Percentiles rank a stretch among this genome's conserved stretches.
phyloP scores from a whole-genome alignment of 1,284 basidiomycete species.

The Wolfiporia cocos region DNA sequence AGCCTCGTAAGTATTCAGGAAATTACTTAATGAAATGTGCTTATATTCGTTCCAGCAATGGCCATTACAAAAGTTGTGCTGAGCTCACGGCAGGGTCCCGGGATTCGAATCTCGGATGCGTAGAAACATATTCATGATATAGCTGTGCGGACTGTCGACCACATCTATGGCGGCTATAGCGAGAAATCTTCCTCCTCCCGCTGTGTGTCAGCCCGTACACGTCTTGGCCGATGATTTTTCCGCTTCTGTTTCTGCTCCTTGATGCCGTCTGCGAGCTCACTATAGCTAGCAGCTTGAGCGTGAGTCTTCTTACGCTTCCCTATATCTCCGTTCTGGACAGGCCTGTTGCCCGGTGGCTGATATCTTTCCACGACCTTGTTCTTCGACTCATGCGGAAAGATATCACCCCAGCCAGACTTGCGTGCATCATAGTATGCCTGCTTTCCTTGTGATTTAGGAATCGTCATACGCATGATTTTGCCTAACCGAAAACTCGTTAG shows the following conservation, averaged over 20 bases:
- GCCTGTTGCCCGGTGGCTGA: constrained; percentile 29
- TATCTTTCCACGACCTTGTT: constrained; percentile 62
- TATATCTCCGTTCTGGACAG: constrained; percentile 43
- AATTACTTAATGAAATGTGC: too few relatives aligned
- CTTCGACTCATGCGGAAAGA: constrained; percentile 86
- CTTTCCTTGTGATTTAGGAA: constrained; percentile 90
- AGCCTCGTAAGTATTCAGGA: constrained; percentile 35
- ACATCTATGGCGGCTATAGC: too few relatives aligned
- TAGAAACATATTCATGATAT: constrained; percentile 13
- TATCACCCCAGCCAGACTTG: constrained; percentile 90
- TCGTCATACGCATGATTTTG: constrained; percentile 85
- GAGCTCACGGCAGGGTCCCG: constrained; percentile 83
- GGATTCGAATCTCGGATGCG: constrained; percentile 65
- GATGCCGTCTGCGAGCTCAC: constrained; percentile 32
- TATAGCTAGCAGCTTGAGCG: constrained; percentile 28
- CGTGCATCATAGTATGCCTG: constrained; percentile 94
- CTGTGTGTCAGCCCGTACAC: background rate
- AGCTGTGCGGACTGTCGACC: too few relatives aligned
- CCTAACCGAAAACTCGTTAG: constrained; percentile 40
- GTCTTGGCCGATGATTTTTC: constrained; percentile 2
- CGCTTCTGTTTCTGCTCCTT: constrained; percentile 27
- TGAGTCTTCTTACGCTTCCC: constrained; percentile 37
- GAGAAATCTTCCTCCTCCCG: background rate
- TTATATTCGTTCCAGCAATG: constrained; percentile 43
- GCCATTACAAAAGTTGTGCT: constrained; percentile 72